Conservation (phyloP, 352 stramenopile genomes). For the Globisporangium middletonii region DNA sequence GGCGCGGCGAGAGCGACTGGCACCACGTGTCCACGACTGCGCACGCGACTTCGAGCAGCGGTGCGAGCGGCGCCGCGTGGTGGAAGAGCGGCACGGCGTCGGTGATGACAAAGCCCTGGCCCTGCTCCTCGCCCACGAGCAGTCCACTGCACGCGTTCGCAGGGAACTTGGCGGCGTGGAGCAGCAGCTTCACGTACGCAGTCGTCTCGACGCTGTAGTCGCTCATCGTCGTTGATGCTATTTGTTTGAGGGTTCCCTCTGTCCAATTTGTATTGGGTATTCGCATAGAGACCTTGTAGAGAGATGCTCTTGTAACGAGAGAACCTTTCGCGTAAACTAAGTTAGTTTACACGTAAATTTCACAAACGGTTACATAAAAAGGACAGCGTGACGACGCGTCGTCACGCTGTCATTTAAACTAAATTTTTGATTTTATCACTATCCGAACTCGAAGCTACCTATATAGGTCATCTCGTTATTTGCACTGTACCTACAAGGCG, state of each 20-base stretch:
- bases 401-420: too few relatives aligned
- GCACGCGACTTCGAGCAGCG: slow-evolving; percentile 60
- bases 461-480: too few relatives aligned
- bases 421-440: too few relatives aligned
- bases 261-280: background rate
- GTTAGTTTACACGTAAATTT: too few relatives aligned
- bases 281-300: slow-evolving; percentile 14
- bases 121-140: slow-evolving; percentile 47
- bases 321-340: too few relatives aligned
- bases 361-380: too few relatives aligned
- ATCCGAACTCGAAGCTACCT: too few relatives aligned
- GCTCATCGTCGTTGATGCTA: slow-evolving; percentile 23
- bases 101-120: slow-evolving; percentile 35
- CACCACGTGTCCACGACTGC: slow-evolving; percentile 60
- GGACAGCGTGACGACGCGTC: too few relatives aligned
- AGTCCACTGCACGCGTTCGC: slow-evolving; percentile 39
- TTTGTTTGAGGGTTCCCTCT: background rate
- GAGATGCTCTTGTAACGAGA: background rate
- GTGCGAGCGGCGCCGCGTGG: slow-evolving; percentile 59
- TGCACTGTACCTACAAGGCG: too few relatives aligned
- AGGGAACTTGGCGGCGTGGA: slow-evolving; percentile 64
- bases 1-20: slow-evolving; percentile 27
- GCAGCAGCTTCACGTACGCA: slow-evolving; percentile 69
- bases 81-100: slow-evolving; percentile 79
- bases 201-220: slow-evolving; percentile 60